These are phyloP conservation scores for Trichoderma sp. DNA, from an alignment of 2,329 filamentous ascomycete genomes.

Conservation along the genomic window DNA sequence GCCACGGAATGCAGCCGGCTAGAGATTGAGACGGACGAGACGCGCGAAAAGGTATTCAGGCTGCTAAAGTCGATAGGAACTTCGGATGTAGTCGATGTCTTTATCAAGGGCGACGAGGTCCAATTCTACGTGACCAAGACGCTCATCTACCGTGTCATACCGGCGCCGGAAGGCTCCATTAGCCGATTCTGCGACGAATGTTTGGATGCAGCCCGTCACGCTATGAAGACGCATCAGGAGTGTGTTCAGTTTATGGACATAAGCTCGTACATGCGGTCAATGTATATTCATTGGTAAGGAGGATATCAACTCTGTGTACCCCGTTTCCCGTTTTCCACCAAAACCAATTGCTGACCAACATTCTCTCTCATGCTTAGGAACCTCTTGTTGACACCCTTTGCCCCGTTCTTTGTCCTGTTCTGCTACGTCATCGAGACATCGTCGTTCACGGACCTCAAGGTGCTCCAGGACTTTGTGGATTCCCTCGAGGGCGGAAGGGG, in stretches of 20 bases:
- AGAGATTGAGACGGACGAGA: conserved; percentile 36
- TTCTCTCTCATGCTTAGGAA: conserved; percentile 37
- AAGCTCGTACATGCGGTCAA: conserved; percentile 41
- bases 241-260: conserved; percentile 44
- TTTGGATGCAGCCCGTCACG: conserved; percentile 47
- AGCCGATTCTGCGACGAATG: conserved; percentile 49
- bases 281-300: conserved; percentile 52
- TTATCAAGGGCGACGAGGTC: conserved; percentile 47
- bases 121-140: conserved; percentile 47
- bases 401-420: conserved; percentile 59
- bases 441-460: conserved; percentile 50
- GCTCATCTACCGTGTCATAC: conserved; percentile 52
- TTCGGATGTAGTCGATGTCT: conserved; percentile 41
- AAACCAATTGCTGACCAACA: not conserved
- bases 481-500: conserved; percentile 51
- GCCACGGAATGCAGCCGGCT: conserved; percentile 38
- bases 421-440: conserved; percentile 55
- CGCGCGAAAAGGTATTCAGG: conserved; percentile 35
- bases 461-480: conserved; percentile 54
- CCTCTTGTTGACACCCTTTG: conserved; percentile 55
- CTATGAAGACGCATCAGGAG: conserved; percentile 44
- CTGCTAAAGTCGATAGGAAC: conserved; percentile 39
- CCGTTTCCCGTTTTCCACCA: no score
- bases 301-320: not conserved
- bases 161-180: conserved; percentile 40